phyloP scores from a whole-genome alignment of 768 basidiomycete species.

The Kwoniella shandongensis region DNA sequence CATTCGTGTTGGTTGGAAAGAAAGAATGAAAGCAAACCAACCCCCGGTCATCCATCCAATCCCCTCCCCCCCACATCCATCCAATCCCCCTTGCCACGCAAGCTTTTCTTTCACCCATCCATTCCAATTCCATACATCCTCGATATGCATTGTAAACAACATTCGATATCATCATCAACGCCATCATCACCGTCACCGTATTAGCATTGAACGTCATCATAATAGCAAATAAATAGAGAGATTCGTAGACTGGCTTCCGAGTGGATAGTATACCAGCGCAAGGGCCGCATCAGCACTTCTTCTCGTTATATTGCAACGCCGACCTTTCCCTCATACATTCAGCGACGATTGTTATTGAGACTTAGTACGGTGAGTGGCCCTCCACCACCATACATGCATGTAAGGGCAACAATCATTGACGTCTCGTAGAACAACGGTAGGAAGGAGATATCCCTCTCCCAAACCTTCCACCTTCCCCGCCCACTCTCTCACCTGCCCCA shows the following conservation, averaged over 20 bases:
- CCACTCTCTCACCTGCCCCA: background rate
- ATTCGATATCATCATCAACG: slow-evolving; percentile 1
- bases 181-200: slow-evolving; percentile 4
- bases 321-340: background rate
- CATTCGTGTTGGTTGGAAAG: no score
- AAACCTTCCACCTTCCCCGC: background rate
- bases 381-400: no score
- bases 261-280: background rate
- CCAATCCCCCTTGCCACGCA: no score
- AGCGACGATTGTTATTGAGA: background rate
- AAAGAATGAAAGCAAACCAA: no score
- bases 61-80: no score
- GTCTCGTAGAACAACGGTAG: no score
- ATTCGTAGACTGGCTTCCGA: background rate
- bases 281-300: background rate
- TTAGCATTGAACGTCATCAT: slow-evolving; percentile 1
- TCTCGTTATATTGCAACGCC: background rate
- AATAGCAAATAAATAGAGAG: background rate
- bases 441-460: background rate
- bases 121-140: background rate
- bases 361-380: no score
- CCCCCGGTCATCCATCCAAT: no score
- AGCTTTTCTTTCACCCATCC: slow-evolving; percentile 7
- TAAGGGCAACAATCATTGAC: no score
- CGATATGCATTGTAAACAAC: slow-evolving; percentile 4